Evolutionary conservation across 202 grass and related monocot species (phyloP), one percentile per base, ranked within the genome.

Genomic region (Hordeum pubiflorum): DNA sequence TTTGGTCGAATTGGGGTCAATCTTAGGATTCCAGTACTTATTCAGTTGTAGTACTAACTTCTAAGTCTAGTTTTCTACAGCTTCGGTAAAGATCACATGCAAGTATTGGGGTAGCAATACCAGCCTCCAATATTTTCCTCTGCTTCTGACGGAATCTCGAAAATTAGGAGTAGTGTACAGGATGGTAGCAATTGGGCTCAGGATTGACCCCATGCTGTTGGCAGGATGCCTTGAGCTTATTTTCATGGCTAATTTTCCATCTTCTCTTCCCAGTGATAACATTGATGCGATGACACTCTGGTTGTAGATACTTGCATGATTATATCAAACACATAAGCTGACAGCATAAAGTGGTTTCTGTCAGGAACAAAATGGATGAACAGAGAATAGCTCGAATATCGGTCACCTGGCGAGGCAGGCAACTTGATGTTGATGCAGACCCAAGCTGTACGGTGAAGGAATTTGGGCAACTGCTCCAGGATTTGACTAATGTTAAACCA

Each of bases 401-500:
- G 17, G 92, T 94, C 61, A 84, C 84, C 70, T 97, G 95, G 95
- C 92, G 95, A 79, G 90, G 88, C 76, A 91, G 66, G 13, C 82
- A 93, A n/a, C 88, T 98, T 15, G 77, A 86, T 82, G 84, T 98
- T 7, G 86, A 93, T 63, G 86, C 88, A 9, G 86, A 93, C 66
- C 73, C 79, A 79, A 89, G n/a, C 27, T 98, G 92, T 15, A 89
- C 86, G 3, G 86, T 98, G 29, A 94, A 89, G 79, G 88, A 98
- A 56, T 88, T 94, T 9, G 92, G 92, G 21, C 84, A 98, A 38
- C 80, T 92, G 64, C 65, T 98, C 39, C 95, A 93, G 72, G 90
- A 88, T 13, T 75, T 98, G 63, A 93, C 92, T 59, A 92, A 86
- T 85, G 92, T 97, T 31, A 93, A 91, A 89, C 84, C 92, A 34